Evolutionary conservation across 78 protist genomes (phyloP).

Genomic region (Cavenderia fasciculata): DNA sequence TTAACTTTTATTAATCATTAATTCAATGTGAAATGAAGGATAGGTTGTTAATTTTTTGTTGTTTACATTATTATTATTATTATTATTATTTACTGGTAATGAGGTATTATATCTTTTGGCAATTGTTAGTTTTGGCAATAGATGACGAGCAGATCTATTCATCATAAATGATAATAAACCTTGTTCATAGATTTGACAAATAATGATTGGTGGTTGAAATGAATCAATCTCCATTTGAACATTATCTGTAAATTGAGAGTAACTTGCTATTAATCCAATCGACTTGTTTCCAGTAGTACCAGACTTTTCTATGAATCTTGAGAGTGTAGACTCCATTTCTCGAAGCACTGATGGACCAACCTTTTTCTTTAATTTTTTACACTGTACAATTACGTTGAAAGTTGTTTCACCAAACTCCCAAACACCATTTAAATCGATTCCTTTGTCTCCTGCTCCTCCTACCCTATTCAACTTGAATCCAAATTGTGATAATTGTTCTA

Average conservation of each 20-base stretch:
- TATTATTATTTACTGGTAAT: neutral
- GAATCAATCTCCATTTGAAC: neutral
- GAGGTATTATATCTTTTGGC: neutral
- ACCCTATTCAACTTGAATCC: conserved; percentile 24
- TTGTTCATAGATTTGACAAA: neutral
- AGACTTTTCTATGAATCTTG: neutral
- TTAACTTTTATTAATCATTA: no score
- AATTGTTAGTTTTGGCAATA: conserved; percentile 14
- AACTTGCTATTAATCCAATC: conserved; percentile 16
- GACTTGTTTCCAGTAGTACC: neutral
- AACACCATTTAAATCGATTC: conserved; percentile 42
- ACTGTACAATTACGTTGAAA: conserved; percentile 25
- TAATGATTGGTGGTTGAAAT: neutral
- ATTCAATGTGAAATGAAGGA: no score
- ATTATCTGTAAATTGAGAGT: conserved; percentile 16
- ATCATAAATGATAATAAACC: conserved; percentile 40
- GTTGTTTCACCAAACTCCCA: neutral
- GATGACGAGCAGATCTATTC: conserved; percentile 15
- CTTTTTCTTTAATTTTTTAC: conserved; percentile 45
- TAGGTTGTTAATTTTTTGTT: no score
- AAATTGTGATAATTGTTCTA: neutral
- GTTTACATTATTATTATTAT: no score
- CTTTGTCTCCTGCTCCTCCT: conserved; percentile 56
- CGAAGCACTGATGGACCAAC: conserved; percentile 28
- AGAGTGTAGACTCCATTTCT: conserved; percentile 42